These are phyloP conservation scores for Grosmannia huntii DNA, from an alignment of 2,329 filamentous ascomycete genomes.

Conservation along the genomic window DNA sequence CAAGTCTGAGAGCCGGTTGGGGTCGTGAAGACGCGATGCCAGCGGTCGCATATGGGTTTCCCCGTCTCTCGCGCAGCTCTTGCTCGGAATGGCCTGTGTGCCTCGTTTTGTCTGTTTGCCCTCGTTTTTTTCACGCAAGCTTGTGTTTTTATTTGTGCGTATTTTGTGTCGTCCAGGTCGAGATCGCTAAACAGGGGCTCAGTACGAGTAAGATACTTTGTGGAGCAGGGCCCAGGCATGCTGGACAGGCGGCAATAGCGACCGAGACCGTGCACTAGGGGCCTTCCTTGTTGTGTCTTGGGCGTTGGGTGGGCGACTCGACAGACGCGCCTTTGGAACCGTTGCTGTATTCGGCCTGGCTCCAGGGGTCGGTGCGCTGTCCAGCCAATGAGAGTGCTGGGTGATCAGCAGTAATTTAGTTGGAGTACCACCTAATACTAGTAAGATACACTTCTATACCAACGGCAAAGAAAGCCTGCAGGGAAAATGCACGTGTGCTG, in stretches of 20 bases:
- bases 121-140: background rate
- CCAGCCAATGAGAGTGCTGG: background rate
- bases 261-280: background rate
- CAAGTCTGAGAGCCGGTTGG: background rate
- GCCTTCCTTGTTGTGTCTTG: too few species aligned
- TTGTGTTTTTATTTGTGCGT: background rate
- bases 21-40: background rate
- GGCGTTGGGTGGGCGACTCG: too few species aligned
- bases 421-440: too few species aligned
- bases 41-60: background rate
- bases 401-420: too few species aligned
- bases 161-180: background rate
- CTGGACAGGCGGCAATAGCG: background rate
- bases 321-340: background rate
- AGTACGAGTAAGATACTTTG: background rate
- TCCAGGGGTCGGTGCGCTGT: constrained; percentile 4
- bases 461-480: too few species aligned
- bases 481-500: too few species aligned
- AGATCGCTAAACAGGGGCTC: background rate
- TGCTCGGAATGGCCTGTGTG: background rate
- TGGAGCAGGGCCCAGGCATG: background rate
- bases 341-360: constrained; percentile 5
- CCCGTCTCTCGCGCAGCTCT: background rate
- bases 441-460: too few species aligned
- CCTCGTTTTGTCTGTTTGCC: background rate